Conservation (phyloP, 2,329 filamentous ascomycete species). For the Claviceps digitariae region DNA sequence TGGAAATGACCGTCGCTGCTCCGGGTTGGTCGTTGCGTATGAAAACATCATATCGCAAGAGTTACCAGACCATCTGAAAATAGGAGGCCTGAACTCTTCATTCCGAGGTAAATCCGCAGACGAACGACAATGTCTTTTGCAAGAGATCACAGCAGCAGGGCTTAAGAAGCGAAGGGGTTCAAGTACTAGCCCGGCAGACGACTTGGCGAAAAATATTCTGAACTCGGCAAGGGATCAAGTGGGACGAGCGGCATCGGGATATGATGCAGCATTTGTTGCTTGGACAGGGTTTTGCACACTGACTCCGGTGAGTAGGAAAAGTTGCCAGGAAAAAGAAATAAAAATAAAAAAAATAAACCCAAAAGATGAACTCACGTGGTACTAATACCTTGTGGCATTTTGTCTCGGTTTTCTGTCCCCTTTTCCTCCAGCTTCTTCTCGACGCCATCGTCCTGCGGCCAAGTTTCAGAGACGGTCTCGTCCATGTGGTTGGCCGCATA, state of each 20-base stretch:
- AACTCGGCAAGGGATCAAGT: constrained; percentile 15
- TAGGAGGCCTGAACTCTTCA: constrained; percentile 14
- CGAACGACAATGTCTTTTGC: constrained; percentile 17
- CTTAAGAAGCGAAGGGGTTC: constrained; percentile 16
- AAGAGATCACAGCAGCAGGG: constrained; percentile 16
- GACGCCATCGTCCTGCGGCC: constrained; percentile 21
- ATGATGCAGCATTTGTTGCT: constrained; percentile 18
- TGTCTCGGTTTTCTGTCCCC: too few species aligned
- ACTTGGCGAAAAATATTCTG: constrained; percentile 16
- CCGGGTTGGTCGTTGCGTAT: constrained; percentile 21
- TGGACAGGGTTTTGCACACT: constrained; percentile 24
- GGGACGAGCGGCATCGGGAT: constrained; percentile 12
- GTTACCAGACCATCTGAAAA: constrained; percentile 19
- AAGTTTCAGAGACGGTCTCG: constrained; percentile 16
- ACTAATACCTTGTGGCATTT: not conserved
- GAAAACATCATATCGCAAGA: constrained; percentile 23
- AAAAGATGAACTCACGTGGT: not conserved
- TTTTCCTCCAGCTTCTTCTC: constrained; percentile 17
- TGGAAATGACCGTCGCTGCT: constrained; percentile 15
- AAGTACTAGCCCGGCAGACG: constrained; percentile 15
- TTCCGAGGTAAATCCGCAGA: constrained; percentile 12
- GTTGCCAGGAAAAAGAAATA: not conserved
- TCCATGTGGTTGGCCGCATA: constrained; percentile 20
- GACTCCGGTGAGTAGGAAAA: constrained; percentile 18
- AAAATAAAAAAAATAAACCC: not conserved